Evolutionary conservation across 2,329 filamentous ascomycete species (phyloP), one percentile per base, ranked within the genome.

Genomic region (Knoxdaviesia capensis): DNA sequence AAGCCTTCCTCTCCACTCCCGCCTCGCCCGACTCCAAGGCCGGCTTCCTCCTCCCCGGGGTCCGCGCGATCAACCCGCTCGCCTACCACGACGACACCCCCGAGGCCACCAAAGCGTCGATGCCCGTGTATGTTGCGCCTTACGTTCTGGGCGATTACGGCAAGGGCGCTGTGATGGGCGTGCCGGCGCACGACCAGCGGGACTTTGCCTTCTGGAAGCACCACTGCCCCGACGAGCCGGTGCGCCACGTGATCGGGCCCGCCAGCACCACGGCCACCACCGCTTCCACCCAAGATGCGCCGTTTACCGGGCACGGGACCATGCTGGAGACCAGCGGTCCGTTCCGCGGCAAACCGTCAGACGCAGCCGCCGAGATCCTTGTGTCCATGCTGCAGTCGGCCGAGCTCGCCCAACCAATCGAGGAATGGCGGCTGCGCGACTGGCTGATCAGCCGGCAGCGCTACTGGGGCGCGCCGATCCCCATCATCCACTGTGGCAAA

Each of bases 391-490:
- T 78, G 2, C 59, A 71, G 46, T 57, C 63, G 3, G 68, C 71
- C 5, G 59, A 64, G 1, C 61, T 75, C n/a, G 82, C 75, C 7
- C 65, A 73, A 44, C 56, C 63, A n/a, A 64, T 71, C 6, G 74
- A 82, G 45, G 81, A 74, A 46, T 93, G 84, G 83, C 75, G 80
- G 41, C 66, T 94, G 30, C 68, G 84, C 45, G 86, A 94, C 58
- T 94, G 86, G 86, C 64, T 94, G 43, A 80, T 94, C 51, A 92
- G 84, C 55, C 75, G 86, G n/a, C 86, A 94, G 57, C 68, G 86
- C 48, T 93, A 92, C 55, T 94, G 86, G 86, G 86, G 86, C 9
- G 74, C 85, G 0, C 86, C 86, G 0, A 93, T 94, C 42, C 86
- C 86, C 11, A 86, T 94, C 42, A 66, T 93, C 34, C 84, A 94